A percentile compares a stretch with the other conserved stretches of the same genome.
Conservation (phyloP, 495 filamentous ascomycete species). For the Pyrenula aspistea region DNA sequence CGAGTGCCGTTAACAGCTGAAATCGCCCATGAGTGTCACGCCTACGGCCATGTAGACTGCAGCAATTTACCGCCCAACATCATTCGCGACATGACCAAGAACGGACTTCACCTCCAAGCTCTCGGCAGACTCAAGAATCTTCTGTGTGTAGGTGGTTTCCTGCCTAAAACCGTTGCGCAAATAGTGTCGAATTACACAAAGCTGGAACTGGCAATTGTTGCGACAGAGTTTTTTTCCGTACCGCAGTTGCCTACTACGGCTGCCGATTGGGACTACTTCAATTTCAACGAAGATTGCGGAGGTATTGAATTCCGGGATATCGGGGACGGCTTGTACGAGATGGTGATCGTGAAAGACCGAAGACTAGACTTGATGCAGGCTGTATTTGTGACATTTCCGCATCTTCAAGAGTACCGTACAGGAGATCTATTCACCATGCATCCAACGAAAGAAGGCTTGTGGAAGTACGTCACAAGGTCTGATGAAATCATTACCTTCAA, state of each 20-base stretch:
- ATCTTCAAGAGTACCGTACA: conserved; percentile 33
- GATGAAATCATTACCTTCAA: conserved; percentile 55
- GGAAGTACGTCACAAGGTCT: conserved; percentile 36
- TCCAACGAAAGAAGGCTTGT: conserved; percentile 31
- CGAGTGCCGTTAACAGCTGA: neutral
- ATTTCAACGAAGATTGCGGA: conserved; percentile 27
- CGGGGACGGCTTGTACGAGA: conserved; percentile 33
- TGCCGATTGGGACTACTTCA: conserved; percentile 39
- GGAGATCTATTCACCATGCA: conserved; percentile 45
- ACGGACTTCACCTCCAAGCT: conserved; percentile 2
- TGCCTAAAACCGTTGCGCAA: conserved; percentile 8
- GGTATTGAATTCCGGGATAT: conserved; percentile 28
- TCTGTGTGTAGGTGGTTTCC: conserved; percentile 14
- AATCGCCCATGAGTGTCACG: neutral
- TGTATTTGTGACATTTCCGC: conserved; percentile 18
- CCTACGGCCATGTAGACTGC: neutral
- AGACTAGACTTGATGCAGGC: conserved; percentile 12
- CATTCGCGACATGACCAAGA: conserved; percentile 17
- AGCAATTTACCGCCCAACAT: conserved; percentile 6
- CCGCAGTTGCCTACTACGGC: conserved; percentile 18
- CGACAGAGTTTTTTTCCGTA: conserved; percentile 8
- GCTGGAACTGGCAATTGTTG: conserved; percentile 9
- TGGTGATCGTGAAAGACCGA: conserved; percentile 20
- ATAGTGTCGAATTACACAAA: conserved; percentile 2
- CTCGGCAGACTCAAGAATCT: conserved; percentile 7